Percentiles rank a stretch among this genome's conserved stretches.
phyloP scores from a whole-genome alignment of 805 yeast species.

The Candida caryicola region DNA sequence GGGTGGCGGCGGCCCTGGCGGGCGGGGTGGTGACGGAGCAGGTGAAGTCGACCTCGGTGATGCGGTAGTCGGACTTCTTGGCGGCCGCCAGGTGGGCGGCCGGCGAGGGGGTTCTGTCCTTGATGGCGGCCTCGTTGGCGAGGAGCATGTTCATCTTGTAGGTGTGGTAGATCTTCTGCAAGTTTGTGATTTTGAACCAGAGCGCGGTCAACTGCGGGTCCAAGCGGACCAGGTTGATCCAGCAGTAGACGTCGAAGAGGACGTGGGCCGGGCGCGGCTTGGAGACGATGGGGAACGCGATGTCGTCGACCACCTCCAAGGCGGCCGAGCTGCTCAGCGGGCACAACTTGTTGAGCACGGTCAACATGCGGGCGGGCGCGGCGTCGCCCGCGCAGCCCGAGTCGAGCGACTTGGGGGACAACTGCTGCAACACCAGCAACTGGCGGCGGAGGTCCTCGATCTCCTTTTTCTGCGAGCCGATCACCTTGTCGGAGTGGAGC shows the following conservation, averaged over 20 bases:
- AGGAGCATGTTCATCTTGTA: slow-evolving; percentile 27
- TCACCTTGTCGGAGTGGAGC: slow-evolving; percentile 18
- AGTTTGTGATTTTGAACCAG: slow-evolving; percentile 40
- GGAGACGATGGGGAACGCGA: slow-evolving; percentile 10
- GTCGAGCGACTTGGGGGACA: slow-evolving; percentile 5
- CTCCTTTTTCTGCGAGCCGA: slow-evolving; percentile 25
- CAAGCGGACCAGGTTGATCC: slow-evolving; percentile 37
- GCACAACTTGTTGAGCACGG: slow-evolving; percentile 22
- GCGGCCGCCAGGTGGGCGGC: neutral
- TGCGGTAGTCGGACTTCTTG: slow-evolving; percentile 12
- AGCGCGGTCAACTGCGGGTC: slow-evolving; percentile 41
- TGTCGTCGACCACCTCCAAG: slow-evolving; percentile 17
- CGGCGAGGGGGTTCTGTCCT: slow-evolving; percentile 3
- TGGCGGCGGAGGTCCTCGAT: slow-evolving; percentile 32
- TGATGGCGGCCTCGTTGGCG: slow-evolving; percentile 7
- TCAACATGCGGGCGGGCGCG: slow-evolving; percentile 6
- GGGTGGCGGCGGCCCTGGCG: slow-evolving; percentile 3
- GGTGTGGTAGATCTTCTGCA: slow-evolving; percentile 39
- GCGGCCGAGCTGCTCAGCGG: slow-evolving; percentile 12
- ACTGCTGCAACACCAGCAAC: slow-evolving; percentile 17
- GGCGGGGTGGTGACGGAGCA: slow-evolving; percentile 8
- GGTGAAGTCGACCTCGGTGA: slow-evolving; percentile 28
- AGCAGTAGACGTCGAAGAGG: slow-evolving; percentile 29
- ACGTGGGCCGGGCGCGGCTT: slow-evolving; percentile 3
- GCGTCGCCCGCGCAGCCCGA: no score